These are phyloP conservation scores for Fusarium torulosum DNA, from an alignment of 2,329 filamentous ascomycete genomes.

Conservation along the genomic window DNA sequence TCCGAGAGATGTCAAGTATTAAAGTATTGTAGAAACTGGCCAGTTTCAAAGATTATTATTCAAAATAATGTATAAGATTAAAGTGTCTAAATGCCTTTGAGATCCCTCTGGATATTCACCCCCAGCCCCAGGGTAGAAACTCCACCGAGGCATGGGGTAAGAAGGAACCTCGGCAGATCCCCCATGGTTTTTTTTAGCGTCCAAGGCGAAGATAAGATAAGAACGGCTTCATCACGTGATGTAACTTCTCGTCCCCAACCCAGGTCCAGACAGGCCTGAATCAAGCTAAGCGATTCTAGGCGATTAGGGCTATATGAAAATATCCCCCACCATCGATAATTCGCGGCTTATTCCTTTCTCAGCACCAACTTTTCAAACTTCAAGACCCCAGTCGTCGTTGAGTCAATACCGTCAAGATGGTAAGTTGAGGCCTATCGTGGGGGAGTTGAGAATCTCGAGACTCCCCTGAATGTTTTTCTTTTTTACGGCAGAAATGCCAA, in stretches of 20 bases:
- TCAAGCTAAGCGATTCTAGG: slow-evolving; percentile 40
- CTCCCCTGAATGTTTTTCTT: slow-evolving; percentile 46
- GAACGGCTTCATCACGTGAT: slow-evolving; percentile 46
- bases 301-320: slow-evolving; percentile 58
- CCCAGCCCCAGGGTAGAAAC: slow-evolving; percentile 3
- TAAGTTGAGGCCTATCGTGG: slow-evolving; percentile 67
- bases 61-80: slow-evolving; percentile 5
- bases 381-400: slow-evolving; percentile 57
- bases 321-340: slow-evolving; percentile 56
- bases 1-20: neutral
- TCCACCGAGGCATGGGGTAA: slow-evolving; percentile 30
- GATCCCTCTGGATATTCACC: slow-evolving; percentile 15
- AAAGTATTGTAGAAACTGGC: too few species aligned
- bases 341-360: slow-evolving; percentile 43
- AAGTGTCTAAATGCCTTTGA: neutral
- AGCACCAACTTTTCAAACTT: slow-evolving; percentile 53
- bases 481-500: slow-evolving; percentile 60
- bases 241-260: slow-evolving; percentile 56
- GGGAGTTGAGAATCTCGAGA: slow-evolving; percentile 23
- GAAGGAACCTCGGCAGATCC: slow-evolving; percentile 46
- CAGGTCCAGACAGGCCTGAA: slow-evolving; percentile 44
- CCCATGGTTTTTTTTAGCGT: slow-evolving; percentile 17
- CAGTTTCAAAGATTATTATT: slow-evolving; percentile 44
- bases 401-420: slow-evolving; percentile 74
- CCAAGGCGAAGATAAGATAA: slow-evolving; percentile 21